Evolutionary conservation across 1,284 basidiomycete genomes (phyloP).

Genomic region (Kalmanozyma brasiliensis): DNA sequence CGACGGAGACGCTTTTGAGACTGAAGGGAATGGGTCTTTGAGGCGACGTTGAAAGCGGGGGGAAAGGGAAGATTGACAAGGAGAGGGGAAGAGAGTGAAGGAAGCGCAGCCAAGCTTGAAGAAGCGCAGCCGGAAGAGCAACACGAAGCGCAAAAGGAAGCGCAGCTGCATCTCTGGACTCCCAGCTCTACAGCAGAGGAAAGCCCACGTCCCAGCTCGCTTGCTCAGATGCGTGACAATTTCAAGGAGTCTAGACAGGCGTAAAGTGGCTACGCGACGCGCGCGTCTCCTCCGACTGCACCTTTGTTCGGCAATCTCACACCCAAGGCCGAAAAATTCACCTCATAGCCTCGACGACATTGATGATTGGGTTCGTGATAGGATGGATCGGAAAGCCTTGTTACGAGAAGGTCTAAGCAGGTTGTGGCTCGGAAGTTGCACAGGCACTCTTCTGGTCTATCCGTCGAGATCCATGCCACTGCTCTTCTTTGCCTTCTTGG

Average conservation of each 20-base stretch:
- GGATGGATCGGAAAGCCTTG: no score
- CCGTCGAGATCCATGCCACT: slow-evolving; percentile 39
- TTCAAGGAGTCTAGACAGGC: neutral
- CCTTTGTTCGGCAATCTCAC: neutral
- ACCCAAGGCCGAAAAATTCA: neutral
- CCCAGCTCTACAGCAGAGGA: slow-evolving; percentile 2
- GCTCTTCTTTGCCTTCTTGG: slow-evolving; percentile 19
- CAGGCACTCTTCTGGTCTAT: slow-evolving; percentile 7
- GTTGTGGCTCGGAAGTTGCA: no score
- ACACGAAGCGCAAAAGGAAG: slow-evolving; percentile 11
- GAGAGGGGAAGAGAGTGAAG: slow-evolving; percentile 3
- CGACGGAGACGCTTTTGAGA: neutral
- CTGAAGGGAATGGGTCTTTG: neutral
- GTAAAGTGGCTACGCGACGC: slow-evolving; percentile 36
- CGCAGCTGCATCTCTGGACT: neutral
- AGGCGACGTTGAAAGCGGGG: neutral
- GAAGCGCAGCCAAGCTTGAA: slow-evolving; percentile 13
- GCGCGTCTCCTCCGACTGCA: slow-evolving; percentile 1
- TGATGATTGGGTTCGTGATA: neutral
- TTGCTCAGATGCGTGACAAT: neutral
- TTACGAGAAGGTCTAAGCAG: no score
- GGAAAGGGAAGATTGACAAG: slow-evolving; percentile 5
- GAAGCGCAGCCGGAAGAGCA: slow-evolving; percentile 6
- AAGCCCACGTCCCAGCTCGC: neutral
- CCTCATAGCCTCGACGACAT: no score